These are phyloP conservation scores for Metarhizium humberi DNA, from an alignment of 2,329 filamentous ascomycete genomes.

Conservation along the genomic window DNA sequence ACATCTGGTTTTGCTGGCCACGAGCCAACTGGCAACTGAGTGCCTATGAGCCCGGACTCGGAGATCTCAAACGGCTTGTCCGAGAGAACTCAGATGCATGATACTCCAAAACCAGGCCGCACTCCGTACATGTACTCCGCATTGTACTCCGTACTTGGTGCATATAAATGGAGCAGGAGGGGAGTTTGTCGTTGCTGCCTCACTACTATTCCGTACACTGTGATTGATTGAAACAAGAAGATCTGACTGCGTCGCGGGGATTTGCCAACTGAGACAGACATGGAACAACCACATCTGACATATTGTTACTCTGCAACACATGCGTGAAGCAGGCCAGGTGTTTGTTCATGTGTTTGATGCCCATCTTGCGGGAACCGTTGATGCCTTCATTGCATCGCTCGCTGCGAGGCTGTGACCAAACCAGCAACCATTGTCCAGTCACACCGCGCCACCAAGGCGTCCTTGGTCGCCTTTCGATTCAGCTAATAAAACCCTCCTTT, in stretches of 20 bases:
- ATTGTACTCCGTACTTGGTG: no score
- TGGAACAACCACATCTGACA: not conserved
- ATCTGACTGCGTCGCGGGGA: not conserved
- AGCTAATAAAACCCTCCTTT: not conserved
- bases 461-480: not conserved
- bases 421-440: not conserved
- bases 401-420: no score
- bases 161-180: no score
- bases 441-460: not conserved
- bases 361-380: not conserved
- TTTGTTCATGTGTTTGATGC: not conserved
- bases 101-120: not conserved
- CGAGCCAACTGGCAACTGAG: no score
- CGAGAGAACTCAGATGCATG: not conserved
- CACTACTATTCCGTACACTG: no score
- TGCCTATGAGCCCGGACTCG: not conserved
- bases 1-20: not conserved
- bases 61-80: not conserved
- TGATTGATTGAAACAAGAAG: not conserved
- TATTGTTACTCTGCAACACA: not conserved
- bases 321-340: not conserved
- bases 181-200: no score
- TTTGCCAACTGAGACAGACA: not conserved
- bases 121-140: not conserved
- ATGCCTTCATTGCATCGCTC: no score